Evolutionary conservation across 1,284 basidiomycete species (phyloP).

Genomic region (Apiotrichum laibachii): DNA sequence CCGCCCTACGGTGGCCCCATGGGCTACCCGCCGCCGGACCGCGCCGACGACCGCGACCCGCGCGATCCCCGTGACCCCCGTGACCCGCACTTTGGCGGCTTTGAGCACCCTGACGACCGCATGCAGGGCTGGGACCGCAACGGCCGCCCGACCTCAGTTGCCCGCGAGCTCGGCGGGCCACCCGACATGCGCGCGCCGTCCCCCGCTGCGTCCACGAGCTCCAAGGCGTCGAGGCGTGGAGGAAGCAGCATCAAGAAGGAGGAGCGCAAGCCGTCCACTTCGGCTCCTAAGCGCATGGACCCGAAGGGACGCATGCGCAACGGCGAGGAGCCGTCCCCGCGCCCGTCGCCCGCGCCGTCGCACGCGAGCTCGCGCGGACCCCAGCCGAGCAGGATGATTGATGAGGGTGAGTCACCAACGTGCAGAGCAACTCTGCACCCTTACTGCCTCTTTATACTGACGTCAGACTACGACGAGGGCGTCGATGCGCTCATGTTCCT

Average conservation of each 20-base stretch:
- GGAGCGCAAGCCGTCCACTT: constrained; percentile 3
- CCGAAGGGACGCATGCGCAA: constrained; percentile 3
- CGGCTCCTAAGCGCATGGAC: not conserved
- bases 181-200: constrained; percentile 34
- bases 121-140: constrained; percentile 10
- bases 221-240: constrained; percentile 17
- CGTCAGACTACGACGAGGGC: constrained; percentile 51
- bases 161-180: constrained; percentile 7
- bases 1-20: constrained; percentile 1
- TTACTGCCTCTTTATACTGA: not conserved
- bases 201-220: constrained; percentile 39
- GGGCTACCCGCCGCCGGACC: not conserved
- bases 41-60: not conserved
- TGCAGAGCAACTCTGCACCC: not conserved
- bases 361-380: not conserved
- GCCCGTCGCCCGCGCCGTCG: constrained; percentile 18
- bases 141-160: constrained; percentile 13
- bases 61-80: not conserved
- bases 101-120: constrained; percentile 6
- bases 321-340: constrained; percentile 16
- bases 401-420: not conserved
- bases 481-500: constrained; percentile 49
- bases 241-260: constrained; percentile 4
- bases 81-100: constrained; percentile 6
- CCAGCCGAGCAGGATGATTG: constrained; percentile 1